Evolutionary conservation across 75 land plant species (phyloP).

Genomic region (Chamaecyparis obtusa): DNA sequence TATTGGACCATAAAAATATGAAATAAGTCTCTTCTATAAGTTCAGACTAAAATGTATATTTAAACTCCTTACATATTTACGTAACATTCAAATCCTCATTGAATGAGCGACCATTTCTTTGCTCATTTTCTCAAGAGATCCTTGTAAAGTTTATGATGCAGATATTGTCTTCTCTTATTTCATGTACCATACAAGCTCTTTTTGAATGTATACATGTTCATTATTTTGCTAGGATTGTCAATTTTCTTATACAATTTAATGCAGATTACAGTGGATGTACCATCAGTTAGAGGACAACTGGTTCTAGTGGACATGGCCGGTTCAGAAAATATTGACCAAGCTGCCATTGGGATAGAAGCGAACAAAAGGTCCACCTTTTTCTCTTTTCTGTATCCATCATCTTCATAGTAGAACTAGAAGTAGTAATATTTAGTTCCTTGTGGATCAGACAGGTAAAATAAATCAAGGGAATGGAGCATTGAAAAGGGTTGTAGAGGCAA

Average conservation of each 20-base stretch:
- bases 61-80: background rate
- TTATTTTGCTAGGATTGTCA: background rate
- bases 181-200: background rate
- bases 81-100: background rate
- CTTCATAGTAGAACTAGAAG: background rate
- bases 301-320: conserved; percentile 56
- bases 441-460: conserved; percentile 48
- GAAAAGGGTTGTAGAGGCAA: conserved; percentile 54
- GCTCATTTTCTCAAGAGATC: background rate
- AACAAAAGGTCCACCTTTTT: conserved; percentile 34
- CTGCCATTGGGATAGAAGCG: conserved; percentile 37
- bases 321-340: conserved; percentile 49
- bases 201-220: background rate
- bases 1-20: background rate
- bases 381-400: background rate
- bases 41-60: background rate
- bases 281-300: conserved; percentile 42
- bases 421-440: conserved; percentile 11
- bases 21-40: background rate
- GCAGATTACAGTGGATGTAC: conserved; percentile 44
- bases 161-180: background rate
- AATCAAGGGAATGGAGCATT: conserved; percentile 53
- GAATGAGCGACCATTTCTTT: background rate
- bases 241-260: background rate
- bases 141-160: background rate